Evolutionary conservation across 1,139 yeast genomes (phyloP).

Genomic region (Lodderomyces oxycetoniae): DNA sequence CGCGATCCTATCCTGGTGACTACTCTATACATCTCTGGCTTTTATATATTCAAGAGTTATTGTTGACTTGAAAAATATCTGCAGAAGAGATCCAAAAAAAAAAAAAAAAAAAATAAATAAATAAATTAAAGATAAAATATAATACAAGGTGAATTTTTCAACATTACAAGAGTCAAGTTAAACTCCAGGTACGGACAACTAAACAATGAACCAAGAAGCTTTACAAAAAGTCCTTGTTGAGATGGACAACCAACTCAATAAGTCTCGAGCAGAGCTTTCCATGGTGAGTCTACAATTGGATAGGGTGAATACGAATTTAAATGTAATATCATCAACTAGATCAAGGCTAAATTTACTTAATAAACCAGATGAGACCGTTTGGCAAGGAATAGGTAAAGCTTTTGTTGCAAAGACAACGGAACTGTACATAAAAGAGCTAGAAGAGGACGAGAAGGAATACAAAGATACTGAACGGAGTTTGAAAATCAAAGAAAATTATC

Average conservation of each 20-base stretch:
- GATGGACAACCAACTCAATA: conserved; percentile 60
- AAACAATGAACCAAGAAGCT: conserved; percentile 46
- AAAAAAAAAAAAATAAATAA: conserved; percentile 3
- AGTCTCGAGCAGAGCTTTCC: conserved; percentile 59
- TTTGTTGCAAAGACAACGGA: conserved; percentile 45
- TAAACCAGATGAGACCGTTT: conserved; percentile 47
- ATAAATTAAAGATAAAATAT: background rate
- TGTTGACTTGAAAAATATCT: background rate
- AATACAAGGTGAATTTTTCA: too few species aligned
- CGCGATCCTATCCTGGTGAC: too few species aligned
- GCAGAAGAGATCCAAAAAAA: conserved; percentile 1
- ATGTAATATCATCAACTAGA: conserved; percentile 53
- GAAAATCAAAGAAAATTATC: conserved; percentile 63
- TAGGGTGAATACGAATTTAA: conserved; percentile 53
- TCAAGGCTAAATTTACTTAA: conserved; percentile 46
- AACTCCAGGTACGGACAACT: too few species aligned
- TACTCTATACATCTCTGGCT: too few species aligned
- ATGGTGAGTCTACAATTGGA: conserved; percentile 58
- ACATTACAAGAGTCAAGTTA: too few species aligned
- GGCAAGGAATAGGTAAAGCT: conserved; percentile 85
- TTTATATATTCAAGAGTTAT: too few species aligned
- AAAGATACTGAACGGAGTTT: conserved; percentile 58
- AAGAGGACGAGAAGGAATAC: conserved; percentile 49
- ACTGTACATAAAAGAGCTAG: conserved; percentile 46
- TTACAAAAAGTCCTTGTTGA: conserved; percentile 52